Evolutionary conservation across 202 grass and related monocot genomes (phyloP).

Genomic region (Sporobolus alterniflorus): DNA sequence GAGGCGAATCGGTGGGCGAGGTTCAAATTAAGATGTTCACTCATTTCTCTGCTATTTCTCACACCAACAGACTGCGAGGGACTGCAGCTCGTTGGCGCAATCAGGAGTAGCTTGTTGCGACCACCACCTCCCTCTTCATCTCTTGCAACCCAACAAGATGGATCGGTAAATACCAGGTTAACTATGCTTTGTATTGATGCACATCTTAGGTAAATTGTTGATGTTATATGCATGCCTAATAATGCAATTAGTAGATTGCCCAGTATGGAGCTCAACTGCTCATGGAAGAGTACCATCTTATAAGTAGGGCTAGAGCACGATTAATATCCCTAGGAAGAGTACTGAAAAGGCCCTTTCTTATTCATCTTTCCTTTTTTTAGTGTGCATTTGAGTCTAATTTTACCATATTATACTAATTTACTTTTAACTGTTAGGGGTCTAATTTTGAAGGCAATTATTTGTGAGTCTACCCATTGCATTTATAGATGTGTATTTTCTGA

Average conservation of each 20-base stretch:
- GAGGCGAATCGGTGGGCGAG: constrained; percentile 45
- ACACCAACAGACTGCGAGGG: constrained; percentile 5
- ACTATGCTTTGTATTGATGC: constrained; percentile 3
- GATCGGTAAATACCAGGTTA: constrained; percentile 25
- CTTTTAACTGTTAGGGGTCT: not conserved
- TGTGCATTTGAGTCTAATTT: not conserved
- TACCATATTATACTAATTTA: not conserved
- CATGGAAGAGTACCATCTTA: not conserved
- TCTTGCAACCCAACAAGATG: constrained; percentile 6
- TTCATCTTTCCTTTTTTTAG: not conserved
- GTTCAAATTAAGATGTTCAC: constrained; percentile 44
- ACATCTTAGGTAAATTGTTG: not conserved
- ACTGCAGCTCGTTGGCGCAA: constrained; percentile 44
- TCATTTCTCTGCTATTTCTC: constrained; percentile 39
- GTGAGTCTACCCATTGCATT: not conserved
- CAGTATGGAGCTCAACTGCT: not conserved
- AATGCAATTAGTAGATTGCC: no score
- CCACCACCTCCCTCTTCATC: constrained; percentile 4
- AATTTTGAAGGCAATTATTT: not conserved
- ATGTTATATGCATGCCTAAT: no score
- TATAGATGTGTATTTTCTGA: not conserved
- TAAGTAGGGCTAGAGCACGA: not conserved
- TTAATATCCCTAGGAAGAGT: not conserved
- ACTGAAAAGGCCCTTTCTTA: not conserved
- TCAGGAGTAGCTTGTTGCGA: constrained; percentile 30